These are phyloP conservation scores for Patellaria atrata DNA, from an alignment of 495 filamentous ascomycete species.

Conservation along the genomic window DNA sequence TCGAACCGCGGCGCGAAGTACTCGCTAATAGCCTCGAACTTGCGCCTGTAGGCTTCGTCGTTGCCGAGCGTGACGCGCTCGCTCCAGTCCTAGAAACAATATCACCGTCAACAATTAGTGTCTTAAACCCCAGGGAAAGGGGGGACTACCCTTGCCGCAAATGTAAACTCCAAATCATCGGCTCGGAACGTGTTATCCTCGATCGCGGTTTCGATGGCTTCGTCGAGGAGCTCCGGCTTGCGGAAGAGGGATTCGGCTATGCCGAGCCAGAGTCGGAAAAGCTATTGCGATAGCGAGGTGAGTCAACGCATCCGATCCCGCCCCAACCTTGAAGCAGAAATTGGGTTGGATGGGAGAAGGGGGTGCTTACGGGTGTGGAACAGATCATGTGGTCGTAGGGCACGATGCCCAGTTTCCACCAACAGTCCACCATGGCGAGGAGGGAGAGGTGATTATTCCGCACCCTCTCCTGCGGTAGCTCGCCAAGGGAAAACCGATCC, in stretches of 20 bases:
- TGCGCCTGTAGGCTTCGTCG: constrained; percentile 77
- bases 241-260: constrained; percentile 96
- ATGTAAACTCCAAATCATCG: constrained; percentile 94
- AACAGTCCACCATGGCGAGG: constrained; percentile 97
- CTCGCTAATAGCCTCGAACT: constrained; percentile 73
- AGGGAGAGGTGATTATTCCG: constrained; percentile 89
- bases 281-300: too few relatives aligned
- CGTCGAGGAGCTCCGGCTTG: constrained; percentile 67
- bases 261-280: constrained; percentile 95
- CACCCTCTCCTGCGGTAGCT: constrained; percentile 46
- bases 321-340: neutral
- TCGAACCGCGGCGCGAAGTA: constrained; percentile 85
- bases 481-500: constrained; percentile 69
- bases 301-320: too few relatives aligned
- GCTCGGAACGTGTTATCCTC: constrained; percentile 75
- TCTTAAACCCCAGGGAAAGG: neutral
- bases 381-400: constrained; percentile 99
- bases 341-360: constrained; percentile 11
- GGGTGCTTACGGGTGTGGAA: constrained; percentile 61
- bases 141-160: constrained; percentile 59
- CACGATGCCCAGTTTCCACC: constrained; percentile 81
- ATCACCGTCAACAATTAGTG: too few relatives aligned
- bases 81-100: constrained; percentile 61
- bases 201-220: constrained; percentile 70
- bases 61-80: constrained; percentile 82